Percentiles rank a stretch among this genome's conserved stretches.
These are phyloP conservation scores for Plasmopara muralis DNA, from an alignment of 352 stramenopile species.

Conservation along the genomic window DNA sequence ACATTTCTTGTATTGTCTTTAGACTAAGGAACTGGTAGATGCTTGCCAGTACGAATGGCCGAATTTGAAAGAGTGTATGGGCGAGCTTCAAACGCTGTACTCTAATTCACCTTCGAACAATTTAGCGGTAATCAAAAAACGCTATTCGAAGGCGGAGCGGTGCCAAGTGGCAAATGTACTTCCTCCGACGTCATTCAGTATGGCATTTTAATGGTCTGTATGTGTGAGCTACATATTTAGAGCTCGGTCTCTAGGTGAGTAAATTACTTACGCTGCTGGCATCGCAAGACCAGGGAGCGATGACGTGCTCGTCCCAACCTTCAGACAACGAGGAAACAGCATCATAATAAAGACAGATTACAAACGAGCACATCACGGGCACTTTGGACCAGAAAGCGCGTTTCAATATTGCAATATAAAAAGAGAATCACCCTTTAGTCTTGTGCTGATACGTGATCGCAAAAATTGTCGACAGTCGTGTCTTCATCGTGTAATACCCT, in stretches of 20 bases:
- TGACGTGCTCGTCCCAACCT: slow-evolving; percentile 19
- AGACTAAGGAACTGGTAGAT: slow-evolving; percentile 80
- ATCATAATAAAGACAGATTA: slow-evolving; percentile 28
- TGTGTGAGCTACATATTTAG: slow-evolving; percentile 47
- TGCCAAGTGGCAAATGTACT: slow-evolving; percentile 72
- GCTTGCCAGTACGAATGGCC: slow-evolving; percentile 69
- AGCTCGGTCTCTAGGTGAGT: slow-evolving; percentile 32
- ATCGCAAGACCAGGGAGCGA: slow-evolving; percentile 16
- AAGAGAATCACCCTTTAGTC: slow-evolving; percentile 2
- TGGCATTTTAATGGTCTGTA: slow-evolving; percentile 70
- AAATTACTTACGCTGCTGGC: slow-evolving; percentile 16
- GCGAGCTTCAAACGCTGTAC: slow-evolving; percentile 74
- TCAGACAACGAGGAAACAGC: slow-evolving; percentile 27
- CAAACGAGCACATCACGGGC: slow-evolving; percentile 12
- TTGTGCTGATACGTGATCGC: background rate
- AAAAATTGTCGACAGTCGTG: background rate
- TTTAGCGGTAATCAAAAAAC: slow-evolving; percentile 84
- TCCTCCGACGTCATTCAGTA: slow-evolving; percentile 69
- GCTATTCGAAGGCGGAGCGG: slow-evolving; percentile 80
- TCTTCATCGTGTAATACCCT: slow-evolving; percentile 15
- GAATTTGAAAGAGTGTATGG: slow-evolving; percentile 79
- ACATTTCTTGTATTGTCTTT: slow-evolving; percentile 3
- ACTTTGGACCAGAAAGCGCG: slow-evolving; percentile 10
- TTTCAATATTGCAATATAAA: slow-evolving; percentile 20
- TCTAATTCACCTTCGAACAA: slow-evolving; percentile 76